Evolutionary conservation across 2,329 filamentous ascomycete genomes (phyloP).

Genomic region (Phoma herbarum): DNA sequence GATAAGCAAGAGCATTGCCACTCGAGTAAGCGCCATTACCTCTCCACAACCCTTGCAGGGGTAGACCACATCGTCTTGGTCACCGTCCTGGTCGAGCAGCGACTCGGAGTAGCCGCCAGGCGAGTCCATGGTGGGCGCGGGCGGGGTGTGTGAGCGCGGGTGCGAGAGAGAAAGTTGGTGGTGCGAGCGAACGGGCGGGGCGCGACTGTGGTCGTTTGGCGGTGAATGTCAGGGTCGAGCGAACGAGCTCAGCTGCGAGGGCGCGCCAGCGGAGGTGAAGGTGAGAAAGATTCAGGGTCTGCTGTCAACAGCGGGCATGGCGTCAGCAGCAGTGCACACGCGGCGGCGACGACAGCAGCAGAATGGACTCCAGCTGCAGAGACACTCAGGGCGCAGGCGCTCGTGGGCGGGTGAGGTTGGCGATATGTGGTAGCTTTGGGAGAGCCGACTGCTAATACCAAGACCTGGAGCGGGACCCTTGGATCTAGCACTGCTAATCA

Average conservation of each 20-base stretch:
- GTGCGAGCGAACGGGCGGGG: constrained; percentile 9
- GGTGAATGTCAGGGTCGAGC: constrained; percentile 10
- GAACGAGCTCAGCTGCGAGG: constrained; percentile 17
- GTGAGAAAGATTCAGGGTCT: constrained; percentile 5
- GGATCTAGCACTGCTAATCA: constrained; percentile 17
- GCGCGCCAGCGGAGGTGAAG: constrained; percentile 8
- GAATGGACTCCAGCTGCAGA: constrained; percentile 3
- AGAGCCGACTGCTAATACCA: constrained; percentile 8
- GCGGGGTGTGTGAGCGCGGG: constrained; percentile 16
- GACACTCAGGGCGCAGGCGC: constrained; percentile 6
- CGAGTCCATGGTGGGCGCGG: constrained; percentile 59
- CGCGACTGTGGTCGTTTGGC: constrained; percentile 10
- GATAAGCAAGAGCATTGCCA: constrained; percentile 29
- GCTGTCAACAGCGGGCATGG: constrained; percentile 17
- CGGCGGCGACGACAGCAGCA: constrained; percentile 3
- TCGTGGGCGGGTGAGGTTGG: constrained; percentile 13
- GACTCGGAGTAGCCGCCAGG: constrained; percentile 64
- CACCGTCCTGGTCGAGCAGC: constrained; percentile 53
- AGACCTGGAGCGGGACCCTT: constrained; percentile 11
- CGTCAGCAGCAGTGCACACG: constrained; percentile 17
- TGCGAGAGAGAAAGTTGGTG: constrained; percentile 8
- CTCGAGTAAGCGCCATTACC: constrained; percentile 33
- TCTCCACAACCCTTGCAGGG: constrained; percentile 71
- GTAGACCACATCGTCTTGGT: constrained; percentile 61
- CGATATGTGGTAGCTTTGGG: constrained; percentile 19